Conservation (phyloP, 2,329 filamentous ascomycete species). For the Hypoxylon sp. region DNA sequence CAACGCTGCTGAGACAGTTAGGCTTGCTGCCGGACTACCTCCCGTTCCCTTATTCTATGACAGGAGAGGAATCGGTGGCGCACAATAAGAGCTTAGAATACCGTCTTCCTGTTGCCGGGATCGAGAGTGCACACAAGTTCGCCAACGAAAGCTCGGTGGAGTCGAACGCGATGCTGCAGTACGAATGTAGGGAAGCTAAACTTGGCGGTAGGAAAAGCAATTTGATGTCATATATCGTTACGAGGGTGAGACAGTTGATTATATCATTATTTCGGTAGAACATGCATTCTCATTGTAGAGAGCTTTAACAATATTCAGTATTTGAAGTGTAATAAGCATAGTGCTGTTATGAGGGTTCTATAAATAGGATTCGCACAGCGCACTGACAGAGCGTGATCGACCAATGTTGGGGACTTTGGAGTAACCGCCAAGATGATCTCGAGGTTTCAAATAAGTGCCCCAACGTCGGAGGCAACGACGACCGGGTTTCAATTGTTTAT, state of each 20-base stretch:
- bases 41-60: slow-evolving; percentile 70
- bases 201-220: background rate
- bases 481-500: slow-evolving; percentile 27
- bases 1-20: slow-evolving; percentile 71
- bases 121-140: slow-evolving; percentile 65
- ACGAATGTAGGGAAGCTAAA: slow-evolving; percentile 18
- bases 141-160: slow-evolving; percentile 64
- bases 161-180: slow-evolving; percentile 70
- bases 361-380: slow-evolving; percentile 6
- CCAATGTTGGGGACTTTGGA: slow-evolving; percentile 1
- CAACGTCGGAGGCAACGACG: slow-evolving; percentile 36
- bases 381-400: slow-evolving; percentile 1
- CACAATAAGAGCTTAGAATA: slow-evolving; percentile 63
- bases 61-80: slow-evolving; percentile 54
- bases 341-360: background rate
- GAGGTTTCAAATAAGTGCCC: slow-evolving; percentile 41
- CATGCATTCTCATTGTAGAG: background rate
- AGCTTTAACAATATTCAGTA: background rate
- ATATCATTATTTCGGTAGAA: background rate
- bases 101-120: slow-evolving; percentile 71
- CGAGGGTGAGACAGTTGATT: background rate
- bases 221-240: background rate
- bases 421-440: slow-evolving; percentile 42
- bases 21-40: slow-evolving; percentile 76
- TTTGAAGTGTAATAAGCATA: background rate